Evolutionary conservation across 495 filamentous ascomycete genomes (phyloP).

Genomic region (Diplogelasinospora grovesii): DNA sequence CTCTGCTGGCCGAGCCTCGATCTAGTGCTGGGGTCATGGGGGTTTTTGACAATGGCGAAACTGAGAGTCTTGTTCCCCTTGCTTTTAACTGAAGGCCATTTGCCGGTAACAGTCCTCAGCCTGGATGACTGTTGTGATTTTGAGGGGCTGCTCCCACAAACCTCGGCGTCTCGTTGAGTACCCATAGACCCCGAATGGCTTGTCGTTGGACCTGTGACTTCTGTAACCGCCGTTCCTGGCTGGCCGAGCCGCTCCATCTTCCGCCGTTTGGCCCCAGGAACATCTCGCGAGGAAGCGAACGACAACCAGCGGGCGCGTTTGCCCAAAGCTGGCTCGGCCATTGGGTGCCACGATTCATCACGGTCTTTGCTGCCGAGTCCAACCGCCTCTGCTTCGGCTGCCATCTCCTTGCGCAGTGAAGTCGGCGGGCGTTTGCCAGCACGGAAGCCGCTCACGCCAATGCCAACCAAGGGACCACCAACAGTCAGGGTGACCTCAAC

Average conservation of each 20-base stretch:
- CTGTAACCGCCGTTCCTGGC: no score
- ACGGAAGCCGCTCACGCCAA: conserved; percentile 18
- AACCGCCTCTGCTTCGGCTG: conserved; percentile 1
- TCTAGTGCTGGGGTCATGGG: conserved; percentile 57
- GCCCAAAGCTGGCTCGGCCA: not conserved
- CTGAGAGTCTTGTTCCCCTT: conserved; percentile 39
- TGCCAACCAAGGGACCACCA: no score
- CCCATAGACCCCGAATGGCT: not conserved
- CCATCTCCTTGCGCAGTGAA: conserved; percentile 5
- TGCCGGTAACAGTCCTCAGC: conserved; percentile 17
- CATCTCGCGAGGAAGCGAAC: not conserved
- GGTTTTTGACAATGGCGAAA: conserved; percentile 77
- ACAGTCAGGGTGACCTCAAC: no score
- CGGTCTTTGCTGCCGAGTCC: conserved; percentile 8
- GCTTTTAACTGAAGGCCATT: conserved; percentile 10
- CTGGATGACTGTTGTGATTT: conserved; percentile 9
- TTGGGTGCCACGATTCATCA: not conserved
- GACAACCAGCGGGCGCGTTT: conserved; percentile 11
- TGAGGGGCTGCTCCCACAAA: conserved; percentile 1
- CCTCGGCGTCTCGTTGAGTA: not conserved
- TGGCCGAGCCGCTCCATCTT: not conserved
- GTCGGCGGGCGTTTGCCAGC: conserved; percentile 15
- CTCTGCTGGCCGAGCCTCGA: conserved; percentile 63
- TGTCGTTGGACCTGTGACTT: no score
- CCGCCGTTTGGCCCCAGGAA: conserved; percentile 3